These are phyloP conservation scores for Epichloe typhina DNA, from an alignment of 2,329 filamentous ascomycete genomes.

Conservation along the genomic window DNA sequence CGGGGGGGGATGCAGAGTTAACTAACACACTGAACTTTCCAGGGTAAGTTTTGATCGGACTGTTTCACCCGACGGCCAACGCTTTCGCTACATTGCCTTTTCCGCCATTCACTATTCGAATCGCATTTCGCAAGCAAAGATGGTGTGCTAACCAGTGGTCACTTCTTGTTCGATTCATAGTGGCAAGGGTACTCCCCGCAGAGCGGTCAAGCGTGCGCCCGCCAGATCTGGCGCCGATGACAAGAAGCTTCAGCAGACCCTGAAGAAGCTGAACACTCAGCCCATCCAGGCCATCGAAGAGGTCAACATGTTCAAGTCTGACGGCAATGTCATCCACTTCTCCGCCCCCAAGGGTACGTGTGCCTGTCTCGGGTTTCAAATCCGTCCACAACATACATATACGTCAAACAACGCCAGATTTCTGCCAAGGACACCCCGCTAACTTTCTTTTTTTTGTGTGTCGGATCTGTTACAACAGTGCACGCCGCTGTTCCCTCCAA, in stretches of 20 bases:
- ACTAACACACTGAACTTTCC: neutral
- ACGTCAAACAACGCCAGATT: neutral
- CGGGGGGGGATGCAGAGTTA: neutral
- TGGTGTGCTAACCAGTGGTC: constrained; percentile 13
- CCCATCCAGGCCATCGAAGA: constrained; percentile 99
- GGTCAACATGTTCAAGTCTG: constrained; percentile 99
- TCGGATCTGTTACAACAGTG: constrained; percentile 39
- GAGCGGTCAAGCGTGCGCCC: constrained; percentile 97
- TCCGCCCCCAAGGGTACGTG: constrained; percentile 88
- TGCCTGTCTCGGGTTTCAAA: constrained; percentile 10
- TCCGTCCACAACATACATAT: neutral
- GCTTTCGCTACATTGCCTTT: neutral
- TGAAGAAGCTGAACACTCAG: constrained; percentile 99
- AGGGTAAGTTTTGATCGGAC: constrained; percentile 23
- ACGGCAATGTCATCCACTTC: constrained; percentile 99
- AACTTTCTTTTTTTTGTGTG: neutral
- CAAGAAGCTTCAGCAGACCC: constrained; percentile 95
- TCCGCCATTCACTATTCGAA: neutral
- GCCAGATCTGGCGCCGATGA: constrained; percentile 88
- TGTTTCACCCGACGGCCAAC: neutral
- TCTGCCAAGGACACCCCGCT: neutral
- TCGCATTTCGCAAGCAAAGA: neutral
- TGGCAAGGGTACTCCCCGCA: constrained; percentile 95
- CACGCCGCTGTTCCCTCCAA: constrained; percentile 95
- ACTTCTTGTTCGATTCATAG: constrained; percentile 25